These are phyloP conservation scores for Persicaria maculosa DNA, from an alignment of 148 eudicot genomes.

Conservation along the genomic window DNA sequence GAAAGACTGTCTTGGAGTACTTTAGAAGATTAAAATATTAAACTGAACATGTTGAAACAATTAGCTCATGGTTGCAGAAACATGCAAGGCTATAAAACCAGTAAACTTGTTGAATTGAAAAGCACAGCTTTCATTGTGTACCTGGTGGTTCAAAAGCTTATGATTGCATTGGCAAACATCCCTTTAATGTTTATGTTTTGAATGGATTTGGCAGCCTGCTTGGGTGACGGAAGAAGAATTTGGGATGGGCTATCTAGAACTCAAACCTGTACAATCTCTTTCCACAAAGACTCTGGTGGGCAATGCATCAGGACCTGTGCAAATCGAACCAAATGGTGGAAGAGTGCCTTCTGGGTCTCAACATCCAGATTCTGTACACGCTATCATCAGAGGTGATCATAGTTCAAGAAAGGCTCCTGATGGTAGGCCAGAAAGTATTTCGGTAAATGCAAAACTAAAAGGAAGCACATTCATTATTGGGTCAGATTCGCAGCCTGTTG, in stretches of 20 bases:
- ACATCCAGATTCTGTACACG: conserved; percentile 41
- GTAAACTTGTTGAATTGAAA: not conserved
- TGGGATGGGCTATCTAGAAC: conserved; percentile 90
- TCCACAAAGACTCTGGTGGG: conserved; percentile 43
- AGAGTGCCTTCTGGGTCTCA: conserved; percentile 49
- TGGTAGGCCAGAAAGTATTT: conserved; percentile 45
- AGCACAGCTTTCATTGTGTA: not conserved
- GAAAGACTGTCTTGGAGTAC: not conserved
- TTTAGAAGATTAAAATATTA: not conserved
- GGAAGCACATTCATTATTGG: conserved; percentile 37
- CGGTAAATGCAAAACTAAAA: conserved; percentile 40
- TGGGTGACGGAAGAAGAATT: conserved; percentile 99
- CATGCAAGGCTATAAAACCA: not conserved
- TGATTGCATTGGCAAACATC: not conserved
- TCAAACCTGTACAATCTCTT: conserved; percentile 58
- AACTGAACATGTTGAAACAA: not conserved
- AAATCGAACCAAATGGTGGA: conserved; percentile 43
- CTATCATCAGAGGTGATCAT: conserved; percentile 34
- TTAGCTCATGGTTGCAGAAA: not conserved
- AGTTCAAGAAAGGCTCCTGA: conserved; percentile 43
- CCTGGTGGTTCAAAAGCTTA: not conserved
- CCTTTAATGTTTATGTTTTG: not conserved
- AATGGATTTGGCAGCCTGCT: conserved; percentile 43
- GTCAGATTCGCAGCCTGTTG: conserved; percentile 33
- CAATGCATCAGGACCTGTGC: conserved; percentile 41